Evolutionary conservation across 352 stramenopile species (phyloP).

Genomic region (Blastocystis sp.): DNA sequence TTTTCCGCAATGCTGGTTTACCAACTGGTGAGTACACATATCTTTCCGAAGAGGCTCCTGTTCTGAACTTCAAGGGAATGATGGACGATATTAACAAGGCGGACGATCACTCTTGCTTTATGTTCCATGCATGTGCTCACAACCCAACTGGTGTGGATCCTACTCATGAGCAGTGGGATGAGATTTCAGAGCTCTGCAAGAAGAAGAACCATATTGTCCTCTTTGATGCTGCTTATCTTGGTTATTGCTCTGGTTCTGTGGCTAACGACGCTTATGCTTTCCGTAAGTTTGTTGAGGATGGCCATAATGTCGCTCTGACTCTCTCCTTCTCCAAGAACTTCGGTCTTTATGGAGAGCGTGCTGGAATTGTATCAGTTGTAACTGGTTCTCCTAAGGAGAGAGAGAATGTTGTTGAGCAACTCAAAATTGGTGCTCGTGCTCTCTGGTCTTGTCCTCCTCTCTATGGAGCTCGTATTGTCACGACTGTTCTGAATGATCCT

Average conservation of each 20-base stretch:
- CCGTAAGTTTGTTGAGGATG: slow-evolving; percentile 95
- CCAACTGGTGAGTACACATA: slow-evolving; percentile 83
- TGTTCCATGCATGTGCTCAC: slow-evolving; percentile 97
- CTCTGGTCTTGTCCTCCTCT: slow-evolving; percentile 99
- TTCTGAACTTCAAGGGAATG: slow-evolving; percentile 87
- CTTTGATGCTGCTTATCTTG: slow-evolving; percentile 98
- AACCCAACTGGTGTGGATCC: slow-evolving; percentile 97
- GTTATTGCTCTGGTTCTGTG: slow-evolving; percentile 94
- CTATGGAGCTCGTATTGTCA: slow-evolving; percentile 94
- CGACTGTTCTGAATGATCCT: slow-evolving; percentile 87
- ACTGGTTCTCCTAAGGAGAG: slow-evolving; percentile 74
- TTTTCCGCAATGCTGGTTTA: slow-evolving; percentile 81
- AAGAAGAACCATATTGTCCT: slow-evolving; percentile 92
- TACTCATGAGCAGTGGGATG: slow-evolving; percentile 91
- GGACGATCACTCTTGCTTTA: slow-evolving; percentile 87
- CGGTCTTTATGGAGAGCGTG: slow-evolving; percentile 96
- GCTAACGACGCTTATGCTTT: slow-evolving; percentile 89
- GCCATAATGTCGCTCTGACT: slow-evolving; percentile 90
- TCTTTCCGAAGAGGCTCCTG: slow-evolving; percentile 77
- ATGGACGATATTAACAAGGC: slow-evolving; percentile 90
- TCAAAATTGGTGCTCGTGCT: slow-evolving; percentile 96
- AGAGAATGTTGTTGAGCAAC: slow-evolving; percentile 84
- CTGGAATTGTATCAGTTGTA: slow-evolving; percentile 92
- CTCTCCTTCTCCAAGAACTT: slow-evolving; percentile 99
- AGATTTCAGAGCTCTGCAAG: slow-evolving; percentile 91